These are phyloP conservation scores for Venturia effusa DNA, from an alignment of 2,329 filamentous ascomycete species.

Conservation along the genomic window DNA sequence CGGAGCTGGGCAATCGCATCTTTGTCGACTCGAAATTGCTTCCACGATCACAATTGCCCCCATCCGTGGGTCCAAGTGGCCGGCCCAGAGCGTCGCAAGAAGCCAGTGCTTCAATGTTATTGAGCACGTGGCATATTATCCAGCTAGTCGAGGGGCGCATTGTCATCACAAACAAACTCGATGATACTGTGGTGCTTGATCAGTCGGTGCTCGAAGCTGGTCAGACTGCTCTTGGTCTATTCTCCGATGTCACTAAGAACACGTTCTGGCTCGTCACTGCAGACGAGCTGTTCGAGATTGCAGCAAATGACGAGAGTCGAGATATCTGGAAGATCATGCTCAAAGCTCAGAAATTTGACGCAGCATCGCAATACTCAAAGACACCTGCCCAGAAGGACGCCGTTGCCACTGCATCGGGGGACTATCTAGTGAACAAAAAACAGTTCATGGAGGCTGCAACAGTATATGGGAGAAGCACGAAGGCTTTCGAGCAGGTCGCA, in stretches of 20 bases:
- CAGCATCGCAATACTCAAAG: constrained; percentile 74
- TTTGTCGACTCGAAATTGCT: constrained; percentile 73
- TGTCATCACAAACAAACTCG: constrained; percentile 76
- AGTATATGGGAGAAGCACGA: constrained; percentile 90
- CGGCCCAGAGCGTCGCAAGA: constrained; percentile 58
- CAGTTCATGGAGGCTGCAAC: constrained; percentile 77
- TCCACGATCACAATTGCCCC: constrained; percentile 60
- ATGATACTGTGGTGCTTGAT: constrained; percentile 76
- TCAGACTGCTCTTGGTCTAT: constrained; percentile 70
- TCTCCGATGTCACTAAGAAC: constrained; percentile 85
- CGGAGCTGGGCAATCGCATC: constrained; percentile 60
- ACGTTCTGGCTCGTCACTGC: constrained; percentile 95
- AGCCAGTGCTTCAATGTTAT: constrained; percentile 63
- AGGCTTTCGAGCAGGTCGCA: constrained; percentile 93
- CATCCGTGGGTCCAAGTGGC: constrained; percentile 53
- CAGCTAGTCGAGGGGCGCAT: constrained; percentile 72
- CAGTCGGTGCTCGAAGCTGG: constrained; percentile 73
- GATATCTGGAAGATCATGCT: constrained; percentile 95
- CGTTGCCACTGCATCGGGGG: constrained; percentile 83
- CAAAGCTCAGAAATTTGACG: constrained; percentile 75
- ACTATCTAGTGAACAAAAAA: constrained; percentile 72
- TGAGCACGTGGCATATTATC: constrained; percentile 91
- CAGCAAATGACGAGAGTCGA: constrained; percentile 78
- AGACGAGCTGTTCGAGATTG: constrained; percentile 86
- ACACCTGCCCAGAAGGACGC: constrained; percentile 75